Evolutionary conservation across 805 yeast species (phyloP).

Genomic region (Isabelozyma gotoi): DNA sequence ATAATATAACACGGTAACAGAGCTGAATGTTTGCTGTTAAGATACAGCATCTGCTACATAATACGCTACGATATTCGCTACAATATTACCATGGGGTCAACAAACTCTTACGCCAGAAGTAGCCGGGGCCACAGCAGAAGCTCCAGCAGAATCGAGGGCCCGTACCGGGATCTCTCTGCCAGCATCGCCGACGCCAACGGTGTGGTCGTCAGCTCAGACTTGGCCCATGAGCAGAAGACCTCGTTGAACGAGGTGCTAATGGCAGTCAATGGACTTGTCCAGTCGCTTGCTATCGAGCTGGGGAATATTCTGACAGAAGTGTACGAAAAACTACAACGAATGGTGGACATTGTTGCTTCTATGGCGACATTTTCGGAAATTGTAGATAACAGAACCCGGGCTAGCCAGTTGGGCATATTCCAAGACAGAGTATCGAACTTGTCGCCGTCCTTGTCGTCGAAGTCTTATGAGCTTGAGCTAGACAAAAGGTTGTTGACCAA

Average conservation of each 20-base stretch:
- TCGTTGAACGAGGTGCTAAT: conserved; percentile 7
- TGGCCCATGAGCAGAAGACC: conserved; percentile 7
- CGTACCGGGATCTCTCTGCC: not conserved
- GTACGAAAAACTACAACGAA: conserved; percentile 5
- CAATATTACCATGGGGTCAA: too few species aligned
- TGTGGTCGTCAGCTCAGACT: not conserved
- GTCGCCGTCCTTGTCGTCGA: conserved; percentile 12
- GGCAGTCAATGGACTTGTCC: conserved; percentile 8
- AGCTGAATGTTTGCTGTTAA: too few species aligned
- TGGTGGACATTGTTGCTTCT: conserved; percentile 3
- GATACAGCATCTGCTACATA: too few species aligned
- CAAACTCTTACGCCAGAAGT: too few species aligned
- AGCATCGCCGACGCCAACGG: not conserved
- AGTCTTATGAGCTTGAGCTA: too few species aligned
- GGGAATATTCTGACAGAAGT: conserved; percentile 6
- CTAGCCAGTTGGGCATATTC: conserved; percentile 7
- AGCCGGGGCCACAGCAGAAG: not conserved
- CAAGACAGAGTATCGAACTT: conserved; percentile 8
- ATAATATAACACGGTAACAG: too few species aligned
- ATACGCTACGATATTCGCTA: too few species aligned
- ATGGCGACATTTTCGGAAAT: not conserved
- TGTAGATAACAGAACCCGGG: not conserved
- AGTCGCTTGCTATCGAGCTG: conserved; percentile 9
- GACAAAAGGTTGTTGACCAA: too few species aligned
- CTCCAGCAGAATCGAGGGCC: not conserved